phyloP scores from a whole-genome alignment of 1,284 basidiomycete genomes.

The Inonotus obliquus region DNA sequence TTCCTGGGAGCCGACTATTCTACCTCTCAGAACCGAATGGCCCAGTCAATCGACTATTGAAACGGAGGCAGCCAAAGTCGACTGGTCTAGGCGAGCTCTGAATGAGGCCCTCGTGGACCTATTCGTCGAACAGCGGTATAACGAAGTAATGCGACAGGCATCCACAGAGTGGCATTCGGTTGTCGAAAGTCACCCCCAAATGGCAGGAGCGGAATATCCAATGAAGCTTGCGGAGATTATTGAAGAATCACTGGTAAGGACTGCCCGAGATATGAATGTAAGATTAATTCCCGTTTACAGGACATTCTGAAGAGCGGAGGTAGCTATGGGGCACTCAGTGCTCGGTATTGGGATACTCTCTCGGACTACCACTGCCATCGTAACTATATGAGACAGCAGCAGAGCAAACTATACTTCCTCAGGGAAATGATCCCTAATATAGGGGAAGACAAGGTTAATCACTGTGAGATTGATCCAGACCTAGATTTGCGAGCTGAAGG shows the following conservation, averaged over 20 bases:
- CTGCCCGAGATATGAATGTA: neutral
- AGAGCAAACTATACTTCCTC: neutral
- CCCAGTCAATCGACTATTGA: neutral
- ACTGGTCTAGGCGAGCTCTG: conserved; percentile 3
- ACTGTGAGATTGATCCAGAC: neutral
- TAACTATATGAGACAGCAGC: neutral
- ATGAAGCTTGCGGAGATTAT: conserved; percentile 20
- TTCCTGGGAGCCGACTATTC: conserved; percentile 21
- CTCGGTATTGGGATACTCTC: neutral
- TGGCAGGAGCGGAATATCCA: conserved; percentile 7
- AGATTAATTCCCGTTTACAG: neutral
- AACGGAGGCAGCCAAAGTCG: too few species aligned
- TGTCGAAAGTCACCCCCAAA: conserved; percentile 16
- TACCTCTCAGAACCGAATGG: conserved; percentile 18
- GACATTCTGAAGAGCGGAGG: conserved; percentile 9
- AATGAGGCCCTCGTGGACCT: conserved; percentile 17
- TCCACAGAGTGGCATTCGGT: conserved; percentile 22
- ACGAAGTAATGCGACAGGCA: conserved; percentile 18
- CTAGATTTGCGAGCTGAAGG: neutral
- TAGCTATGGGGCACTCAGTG: neutral
- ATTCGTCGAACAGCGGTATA: conserved; percentile 19
- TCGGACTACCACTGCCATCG: neutral
- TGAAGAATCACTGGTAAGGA: conserved; percentile 20
- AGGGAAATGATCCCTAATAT: neutral
- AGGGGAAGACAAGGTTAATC: neutral